Evolutionary conservation across 345 rosid species (phyloP), one percentile per base, ranked within the genome.

Genomic region (Excoecaria cochinchinensis): DNA sequence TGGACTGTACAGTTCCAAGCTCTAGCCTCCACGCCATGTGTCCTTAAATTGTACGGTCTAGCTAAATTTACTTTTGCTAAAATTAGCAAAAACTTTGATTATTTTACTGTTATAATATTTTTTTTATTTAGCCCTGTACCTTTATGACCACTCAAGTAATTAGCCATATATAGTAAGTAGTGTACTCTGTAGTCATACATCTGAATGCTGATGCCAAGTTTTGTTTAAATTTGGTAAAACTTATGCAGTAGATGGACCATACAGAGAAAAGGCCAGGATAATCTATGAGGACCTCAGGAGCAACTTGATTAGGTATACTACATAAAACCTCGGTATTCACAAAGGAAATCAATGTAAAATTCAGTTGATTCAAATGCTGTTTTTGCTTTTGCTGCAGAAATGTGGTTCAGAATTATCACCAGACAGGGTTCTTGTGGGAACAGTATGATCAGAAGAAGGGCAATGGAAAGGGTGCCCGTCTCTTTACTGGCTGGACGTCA

Each of bases 401-500:
- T 72, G 90, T 93, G 68, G 92, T 91, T 67, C 76, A 73, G 52
- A 95, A 91, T 84, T 93, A 93, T 84, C 69, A 86, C 68, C 79
- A 81, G 62, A 93, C 95, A 4, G 97, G 99, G 52, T 93, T 82
- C 75, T 76, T 91, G 62, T 95, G 98, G 99, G 98, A 95, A 77
- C 98, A 95, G 73, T 93, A 93, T 71, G 93, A 88, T 74, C 98
- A 93, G 84, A 82, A 67, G 82, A 86, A 79, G 19, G 96, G 97
- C 24, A 89, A 84, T 56, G 94, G 98, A 60, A 87, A 91, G 78
- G 93, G 97, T 38, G 82, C 89, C 16, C 92, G 92, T 11, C 65
- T 82, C 15, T 95, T 95, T 78, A 91, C 98, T 15, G 96, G 98
- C 57, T 95, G 98, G 97, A 89, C 99, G 65, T 52, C 95, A 3